phyloP scores from a whole-genome alignment of 371 early-diverging fungal species.

The Apophysomyces elegans region DNA sequence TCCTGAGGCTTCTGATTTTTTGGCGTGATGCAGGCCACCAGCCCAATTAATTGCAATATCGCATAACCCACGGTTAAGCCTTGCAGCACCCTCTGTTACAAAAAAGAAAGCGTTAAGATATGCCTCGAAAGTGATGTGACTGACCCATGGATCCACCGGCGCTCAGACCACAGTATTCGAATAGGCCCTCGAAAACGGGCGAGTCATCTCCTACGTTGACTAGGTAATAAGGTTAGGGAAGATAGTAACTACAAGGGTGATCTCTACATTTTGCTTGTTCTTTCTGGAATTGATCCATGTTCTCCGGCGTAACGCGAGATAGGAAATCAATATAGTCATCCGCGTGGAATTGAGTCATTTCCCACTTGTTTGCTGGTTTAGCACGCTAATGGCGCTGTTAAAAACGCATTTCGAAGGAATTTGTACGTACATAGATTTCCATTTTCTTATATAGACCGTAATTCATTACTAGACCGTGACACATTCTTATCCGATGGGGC shows the following conservation, averaged over 20 bases:
- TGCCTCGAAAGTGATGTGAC: not conserved
- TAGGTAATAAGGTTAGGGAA: constrained; percentile 31
- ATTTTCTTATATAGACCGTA: constrained; percentile 92
- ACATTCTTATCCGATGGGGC: constrained; percentile 92
- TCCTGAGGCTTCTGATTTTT: constrained; percentile 95
- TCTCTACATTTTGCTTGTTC: constrained; percentile 75
- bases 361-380: constrained; percentile 78
- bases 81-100: constrained; percentile 74
- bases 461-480: constrained; percentile 89
- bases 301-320: constrained; percentile 85
- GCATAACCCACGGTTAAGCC: constrained; percentile 82
- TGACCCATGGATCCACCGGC: constrained; percentile 90
- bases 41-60: constrained; percentile 99
- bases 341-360: constrained; percentile 96
- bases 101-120: not conserved
- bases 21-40: constrained; percentile 99
- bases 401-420: not conserved
- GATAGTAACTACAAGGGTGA: not conserved
- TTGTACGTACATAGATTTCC: constrained; percentile 55
- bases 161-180: constrained; percentile 87
- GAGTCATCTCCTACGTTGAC: constrained; percentile 80
- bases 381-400: constrained; percentile 41
- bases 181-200: constrained; percentile 92
- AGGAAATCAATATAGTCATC: constrained; percentile 97
- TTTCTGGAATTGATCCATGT: constrained; percentile 65